Evolutionary conservation across 179 eudicot species (phyloP).

Genomic region (Carnegiea gigantea): DNA sequence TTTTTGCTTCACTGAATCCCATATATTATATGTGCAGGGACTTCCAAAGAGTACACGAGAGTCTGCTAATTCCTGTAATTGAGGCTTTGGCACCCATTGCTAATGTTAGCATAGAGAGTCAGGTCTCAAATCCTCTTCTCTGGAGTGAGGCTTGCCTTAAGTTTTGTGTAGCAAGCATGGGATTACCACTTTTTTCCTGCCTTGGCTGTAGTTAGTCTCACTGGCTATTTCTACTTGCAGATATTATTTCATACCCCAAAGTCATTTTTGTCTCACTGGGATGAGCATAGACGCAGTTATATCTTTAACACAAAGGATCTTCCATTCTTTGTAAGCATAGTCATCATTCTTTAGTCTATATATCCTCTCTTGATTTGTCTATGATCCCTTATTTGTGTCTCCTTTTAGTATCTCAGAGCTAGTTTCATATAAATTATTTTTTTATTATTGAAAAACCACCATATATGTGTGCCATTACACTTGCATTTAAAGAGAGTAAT

Average conservation of each 20-base stretch:
- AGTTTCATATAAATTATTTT: too few species aligned
- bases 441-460: not conserved
- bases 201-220: conserved; percentile 18
- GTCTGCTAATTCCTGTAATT: conserved; percentile 63
- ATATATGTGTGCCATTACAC: not conserved
- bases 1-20: conserved; percentile 12
- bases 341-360: conserved; percentile 18
- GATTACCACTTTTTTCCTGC: not conserved
- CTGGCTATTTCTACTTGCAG: conserved; percentile 47
- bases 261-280: conserved; percentile 79
- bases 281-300: conserved; percentile 59
- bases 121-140: conserved; percentile 46
- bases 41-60: conserved; percentile 68
- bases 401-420: not conserved
- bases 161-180: conserved; percentile 4
- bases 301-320: conserved; percentile 81
- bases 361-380: not conserved
- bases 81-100: conserved; percentile 83
- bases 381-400: not conserved
- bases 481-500: not conserved
- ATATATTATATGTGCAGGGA: conserved; percentile 56
- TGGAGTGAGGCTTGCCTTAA: not conserved
- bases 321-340: conserved; percentile 87
- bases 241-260: conserved; percentile 93
- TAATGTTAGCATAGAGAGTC: conserved; percentile 83